Percentiles rank a stretch among this genome's conserved stretches.
phyloP scores from a whole-genome alignment of 2,329 filamentous ascomycete genomes.

The Penicillium brasilianum region DNA sequence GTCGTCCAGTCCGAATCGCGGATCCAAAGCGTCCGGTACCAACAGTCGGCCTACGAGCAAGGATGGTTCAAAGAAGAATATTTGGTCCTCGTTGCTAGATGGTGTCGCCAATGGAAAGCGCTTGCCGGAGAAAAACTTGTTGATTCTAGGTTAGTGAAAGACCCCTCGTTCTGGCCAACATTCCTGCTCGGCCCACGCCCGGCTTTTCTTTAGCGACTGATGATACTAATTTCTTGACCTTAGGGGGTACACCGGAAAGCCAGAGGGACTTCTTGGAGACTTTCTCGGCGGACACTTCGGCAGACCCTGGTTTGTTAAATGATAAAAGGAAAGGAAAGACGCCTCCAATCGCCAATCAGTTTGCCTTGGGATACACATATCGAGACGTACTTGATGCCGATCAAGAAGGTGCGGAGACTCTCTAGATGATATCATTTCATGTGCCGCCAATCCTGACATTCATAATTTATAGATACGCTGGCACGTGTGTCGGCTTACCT shows the following conservation, averaged over 20 bases:
- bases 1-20: conserved; percentile 46
- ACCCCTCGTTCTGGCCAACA: conserved; percentile 3
- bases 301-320: conserved; percentile 46
- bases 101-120: conserved; percentile 87
- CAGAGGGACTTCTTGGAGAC: conserved; percentile 82
- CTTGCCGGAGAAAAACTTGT: conserved; percentile 86
- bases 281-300: conserved; percentile 50
- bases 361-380: conserved; percentile 92
- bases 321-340: conserved; percentile 60
- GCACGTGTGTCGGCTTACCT: conserved; percentile 89
- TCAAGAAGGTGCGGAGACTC: conserved; percentile 72
- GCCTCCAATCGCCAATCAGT: conserved; percentile 86
- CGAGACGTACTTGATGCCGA: conserved; percentile 93
- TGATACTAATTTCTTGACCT: conserved; percentile 30
- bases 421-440: not conserved
- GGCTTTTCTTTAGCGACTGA: conserved; percentile 2
- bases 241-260: conserved; percentile 80
- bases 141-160: conserved; percentile 72
- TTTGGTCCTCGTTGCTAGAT: conserved; percentile 94
- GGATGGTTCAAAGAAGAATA: conserved; percentile 75
- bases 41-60: conserved; percentile 58
- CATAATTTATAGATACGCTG: conserved; percentile 70
- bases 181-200: conserved; percentile 7
- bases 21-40: conserved; percentile 37
- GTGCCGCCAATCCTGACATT: conserved; percentile 10